Conservation (phyloP, 768 basidiomycete genomes). For the Asterophora lycoperdoides region DNA sequence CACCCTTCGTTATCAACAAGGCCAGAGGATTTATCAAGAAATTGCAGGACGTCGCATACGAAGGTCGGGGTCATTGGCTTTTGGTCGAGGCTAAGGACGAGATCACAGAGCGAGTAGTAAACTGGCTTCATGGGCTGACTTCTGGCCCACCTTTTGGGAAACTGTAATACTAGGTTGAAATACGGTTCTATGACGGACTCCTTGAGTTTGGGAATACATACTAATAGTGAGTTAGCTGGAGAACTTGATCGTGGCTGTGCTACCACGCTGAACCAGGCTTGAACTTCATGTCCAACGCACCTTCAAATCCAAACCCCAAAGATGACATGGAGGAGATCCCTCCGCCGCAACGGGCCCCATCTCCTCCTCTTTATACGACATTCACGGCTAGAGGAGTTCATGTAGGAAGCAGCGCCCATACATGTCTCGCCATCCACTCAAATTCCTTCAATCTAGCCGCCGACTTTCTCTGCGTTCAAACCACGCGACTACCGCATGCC, state of each 20-base stretch:
- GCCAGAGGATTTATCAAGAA: constrained; percentile 46
- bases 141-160: constrained; percentile 15
- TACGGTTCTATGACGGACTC: too few species aligned
- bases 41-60: constrained; percentile 48
- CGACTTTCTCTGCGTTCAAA: constrained; percentile 76
- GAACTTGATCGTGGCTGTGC: constrained; percentile 7
- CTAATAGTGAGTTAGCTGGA: too few species aligned
- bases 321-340: constrained; percentile 59
- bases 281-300: constrained; percentile 20
- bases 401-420: constrained; percentile 43
- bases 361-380: constrained; percentile 69
- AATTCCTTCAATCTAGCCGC: constrained; percentile 43
- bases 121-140: constrained; percentile 40
- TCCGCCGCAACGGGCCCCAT: constrained; percentile 57
- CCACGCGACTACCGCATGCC: constrained; percentile 70
- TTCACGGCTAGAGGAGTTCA: constrained; percentile 69
- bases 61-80: constrained; percentile 65
- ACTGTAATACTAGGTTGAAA: constrained; percentile 10
- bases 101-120: constrained; percentile 43
- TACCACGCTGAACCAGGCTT: too few species aligned
- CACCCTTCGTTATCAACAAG: constrained; percentile 35
- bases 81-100: constrained; percentile 58
- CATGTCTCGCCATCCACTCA: constrained; percentile 5
- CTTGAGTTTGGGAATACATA: too few species aligned
- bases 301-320: constrained; percentile 25